Evolutionary conservation across 2,329 filamentous ascomycete genomes (phyloP), one percentile per base, ranked within the genome.

Genomic region (Diplodia sapinea): DNA sequence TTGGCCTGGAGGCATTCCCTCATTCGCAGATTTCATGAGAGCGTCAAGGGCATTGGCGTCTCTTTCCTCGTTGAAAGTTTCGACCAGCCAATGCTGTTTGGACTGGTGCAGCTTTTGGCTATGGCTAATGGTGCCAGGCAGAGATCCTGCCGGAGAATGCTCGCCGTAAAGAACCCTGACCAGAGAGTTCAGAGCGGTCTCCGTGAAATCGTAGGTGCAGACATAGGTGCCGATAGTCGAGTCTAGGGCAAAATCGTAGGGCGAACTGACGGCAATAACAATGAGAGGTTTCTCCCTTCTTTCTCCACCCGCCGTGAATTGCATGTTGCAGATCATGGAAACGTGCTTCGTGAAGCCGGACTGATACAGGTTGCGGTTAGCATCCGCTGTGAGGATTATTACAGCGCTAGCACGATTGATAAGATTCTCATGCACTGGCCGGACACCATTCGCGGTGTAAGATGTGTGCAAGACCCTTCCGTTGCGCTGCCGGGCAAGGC

Each of bases 211-310:
- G 77, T 96, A 97, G 0, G 94, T 97, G 82, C 94, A 97, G 50
- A 98, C 86, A 74, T 97, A 97, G 0, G 94, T 97, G 6, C 92
- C 91, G 50, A 98, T 94, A 0, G 89, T 89, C 71, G 91, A 90
- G 74, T 98, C 94, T 86, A 94, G 93, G 54, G 93, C 93, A 77
- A 98, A 98, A 77, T 98, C 94, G 78, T 97, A 98, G 0, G 94
- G 94, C 0, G 94, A 97, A 79, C 93, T 97, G 72, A 96, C 94
- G 0, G 94, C 91, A 8, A 97, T 91, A 3, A 97, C 94, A 29
- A 97, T 89, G 47, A 97, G 81, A 0, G 94, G 92, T 79, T 96
- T 97, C 77, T 95, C 85, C 11, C 82, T 80, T 68, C 81, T 92
- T 75, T 93, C 91, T 1, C 91, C 91, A 15, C 86, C 87, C 7